Evolutionary conservation across 2,329 filamentous ascomycete species (phyloP), one percentile per base, ranked within the genome.

Genomic region (Colletotrichum liriopes): DNA sequence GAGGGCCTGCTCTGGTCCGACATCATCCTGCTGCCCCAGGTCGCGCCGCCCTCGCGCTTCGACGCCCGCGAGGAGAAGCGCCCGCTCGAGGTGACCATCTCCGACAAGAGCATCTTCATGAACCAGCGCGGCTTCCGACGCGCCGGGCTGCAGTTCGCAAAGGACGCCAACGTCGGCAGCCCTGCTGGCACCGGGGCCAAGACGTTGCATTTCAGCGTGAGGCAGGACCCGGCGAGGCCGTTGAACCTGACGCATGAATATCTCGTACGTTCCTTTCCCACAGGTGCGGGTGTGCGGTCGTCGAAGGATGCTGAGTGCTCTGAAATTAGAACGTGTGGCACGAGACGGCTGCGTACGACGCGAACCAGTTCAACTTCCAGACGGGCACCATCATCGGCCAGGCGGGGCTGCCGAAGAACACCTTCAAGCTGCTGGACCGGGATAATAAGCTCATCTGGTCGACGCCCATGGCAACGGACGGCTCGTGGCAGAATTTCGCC

Each of bases 101-200:
- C 78, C 76, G 84, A 86, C 77, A 71, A 77, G 64, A 84, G 82
- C 77, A 81, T 86, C 77, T 86, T 86, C 79, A 82, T 85, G 79
- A 78, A 74, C 41, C 84, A 86, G 78, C 79, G 81, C 54, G 84
- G 84, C 29, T 86, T 86, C 80, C 81, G 84, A n/a, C 80, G 84
- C 55, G 84, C 81, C 4, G 84, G 84, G 0, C 77, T 86, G 62
- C 83, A 84, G 77, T 82, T 86, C 77, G 77, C 79, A 70, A 80
- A 78, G 67, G 84, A 86, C 76, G 77, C 77, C 59, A 86, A 86
- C 77, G 78, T 75, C 45, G 79, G 77, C 58, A 80, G 82, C 41
- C 81, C 81, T 0, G 84, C 81, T 0, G 78, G 75, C 29, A 72
- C 65, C 52, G 82, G 81, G 39, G 73, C 80, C 70, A 79, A 78